Conservation (phyloP, 2,329 filamentous ascomycete species). For the Alternaria arborescens region DNA sequence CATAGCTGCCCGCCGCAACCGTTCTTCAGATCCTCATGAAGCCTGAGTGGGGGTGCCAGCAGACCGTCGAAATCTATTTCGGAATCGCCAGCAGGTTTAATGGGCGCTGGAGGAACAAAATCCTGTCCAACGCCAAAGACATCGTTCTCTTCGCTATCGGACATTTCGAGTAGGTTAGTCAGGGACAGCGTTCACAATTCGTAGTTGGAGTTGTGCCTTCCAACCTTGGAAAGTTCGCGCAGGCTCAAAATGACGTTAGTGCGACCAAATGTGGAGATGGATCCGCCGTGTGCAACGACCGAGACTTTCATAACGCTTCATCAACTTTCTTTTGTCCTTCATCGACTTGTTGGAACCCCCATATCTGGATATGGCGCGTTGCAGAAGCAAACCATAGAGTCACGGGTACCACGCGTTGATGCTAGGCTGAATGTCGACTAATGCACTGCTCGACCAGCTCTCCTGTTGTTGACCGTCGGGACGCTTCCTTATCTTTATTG, state of each 20-base stretch:
- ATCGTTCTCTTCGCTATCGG: conserved; percentile 42
- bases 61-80: conserved; percentile 75
- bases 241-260: conserved; percentile 13
- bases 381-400: background rate
- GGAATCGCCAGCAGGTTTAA: conserved; percentile 62
- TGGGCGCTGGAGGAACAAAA: conserved; percentile 62
- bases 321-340: background rate
- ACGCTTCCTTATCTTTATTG: conserved; percentile 14
- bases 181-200: background rate
- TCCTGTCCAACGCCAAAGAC: conserved; percentile 61
- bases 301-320: background rate
- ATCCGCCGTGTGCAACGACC: background rate
- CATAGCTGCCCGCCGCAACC: conserved; percentile 95
- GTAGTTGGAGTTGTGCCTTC: conserved; percentile 5
- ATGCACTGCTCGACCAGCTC: background rate
- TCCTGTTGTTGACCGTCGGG: background rate
- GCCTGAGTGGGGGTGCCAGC: conserved; percentile 71
- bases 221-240: background rate
- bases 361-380: background rate
- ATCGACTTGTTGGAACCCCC: background rate
- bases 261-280: conserved; percentile 5
- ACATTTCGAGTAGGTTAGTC: conserved; percentile 23
- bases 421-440: background rate
- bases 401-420: background rate
- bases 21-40: conserved; percentile 85